Evolutionary conservation across 164 flowering plant genomes (phyloP), one percentile per base, ranked within the genome.

Genomic region (Protea cynaroides): DNA sequence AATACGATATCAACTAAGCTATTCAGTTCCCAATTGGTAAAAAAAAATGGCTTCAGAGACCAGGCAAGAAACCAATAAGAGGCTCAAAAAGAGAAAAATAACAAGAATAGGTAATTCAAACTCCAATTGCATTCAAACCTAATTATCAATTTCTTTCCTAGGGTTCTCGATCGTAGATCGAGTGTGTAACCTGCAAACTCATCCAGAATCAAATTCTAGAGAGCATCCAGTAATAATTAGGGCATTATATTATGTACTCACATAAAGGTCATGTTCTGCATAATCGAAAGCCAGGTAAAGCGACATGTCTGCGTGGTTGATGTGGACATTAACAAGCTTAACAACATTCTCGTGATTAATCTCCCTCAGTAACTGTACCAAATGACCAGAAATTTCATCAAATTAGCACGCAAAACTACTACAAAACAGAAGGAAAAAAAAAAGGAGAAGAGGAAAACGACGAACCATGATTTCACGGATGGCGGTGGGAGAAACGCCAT

Each of bases 401-500:
- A 49, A 22, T 54, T 9, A 22, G 5, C 18, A 40, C 46, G 8
- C 4, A 40, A 63, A 53, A 10, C 34, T 29, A 29, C 0, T 29
- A 29, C 2, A 29, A 5, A 3, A 29, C 2, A 29, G 34, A 3
- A 29, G 34, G 47, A 19, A 15, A 59, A 43, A 44, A 1, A 24
- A 8, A 63, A 19, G 59, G 38, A 44, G 50, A n/a, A 12, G 1
- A 63, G 29, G 49, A 54, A 49, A 19, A 67, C 25, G 9, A 46
- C 17, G 34, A 13, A 90, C 95, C 95, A 92, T 92, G 70, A 92
- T 95, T 78, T 95, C 99, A 7, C 99, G 90, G 61, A 95, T 92
- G 40, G 99, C 99, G 11, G 99, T 95, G 49, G 99, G 99, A 24
- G 99, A 95, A 68, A 95, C 93, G 54, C 99, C 99, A 66, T 95